Base-by-base conservation (phyloP, 768 basidiomycete species). In the Calocybe gangraenosa region DNA sequence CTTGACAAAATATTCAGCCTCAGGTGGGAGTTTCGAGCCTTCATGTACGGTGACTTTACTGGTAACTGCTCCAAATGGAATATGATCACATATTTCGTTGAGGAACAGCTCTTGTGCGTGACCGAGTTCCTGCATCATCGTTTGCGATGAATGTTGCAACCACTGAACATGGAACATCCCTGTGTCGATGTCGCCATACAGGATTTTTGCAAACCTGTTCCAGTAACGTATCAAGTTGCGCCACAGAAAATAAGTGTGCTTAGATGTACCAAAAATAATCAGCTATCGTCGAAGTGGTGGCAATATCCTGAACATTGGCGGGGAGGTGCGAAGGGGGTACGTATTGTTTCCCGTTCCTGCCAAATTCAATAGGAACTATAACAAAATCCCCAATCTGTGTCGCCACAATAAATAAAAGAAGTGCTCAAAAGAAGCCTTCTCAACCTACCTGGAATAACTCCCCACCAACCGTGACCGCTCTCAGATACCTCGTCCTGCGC, bases 81-180 rank as follows among this genome's bases (percentile, higher is more conserved):
- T 54, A 8, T 66, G 52, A 36, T 70, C 71, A 49, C 88, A 91
- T 0, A 72, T 56, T 2, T 79, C 62, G 21, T 73, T 72, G 3
- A 85, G 59, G 56, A 83, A 88, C 0, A 92, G 57, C 51, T 92
- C 87, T 44, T 79, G 80, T 0, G 76, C 66, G 45, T 84, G 64
- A 0, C 74, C 75, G 11, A 89, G 60, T 48, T 87, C 81, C 21
- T 71, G 65, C 20, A 88, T 58, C n/a, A 78, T 58, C 0, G 80
- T 84, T 44, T 76, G 73, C 0, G 77, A 75, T 0, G 79, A 76
- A 54, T 91, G 88, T 42, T 84, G 75, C 21, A 85, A 76, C 87
- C 87, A 92, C 25, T 80, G 85, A 8, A 86, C 62, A 59, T 92
- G 89, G 0, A 76, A 74, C 1, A 47, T 61, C 42, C 70, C 62